Percentiles rank a stretch among this genome's conserved stretches.
These are phyloP conservation scores for Oryza officinalis DNA, from an alignment of 176 grass and related monocot species.

Conservation along the genomic window DNA sequence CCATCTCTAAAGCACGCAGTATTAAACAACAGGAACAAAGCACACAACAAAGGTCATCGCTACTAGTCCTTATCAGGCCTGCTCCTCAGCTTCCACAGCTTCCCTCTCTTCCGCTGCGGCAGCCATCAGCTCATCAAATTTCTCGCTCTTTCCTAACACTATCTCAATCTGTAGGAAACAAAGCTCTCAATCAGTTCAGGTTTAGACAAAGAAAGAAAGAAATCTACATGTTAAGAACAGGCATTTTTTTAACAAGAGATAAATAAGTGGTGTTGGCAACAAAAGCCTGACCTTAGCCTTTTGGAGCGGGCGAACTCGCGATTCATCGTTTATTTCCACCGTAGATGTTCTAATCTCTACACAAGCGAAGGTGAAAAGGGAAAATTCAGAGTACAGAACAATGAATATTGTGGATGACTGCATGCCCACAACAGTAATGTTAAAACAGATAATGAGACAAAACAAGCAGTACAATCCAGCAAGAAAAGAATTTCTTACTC, in stretches of 20 bases:
- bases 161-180: constrained; percentile 71
- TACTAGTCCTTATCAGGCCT: constrained; percentile 38
- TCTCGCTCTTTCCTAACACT: constrained; percentile 70
- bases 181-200: neutral
- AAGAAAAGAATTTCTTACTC: constrained; percentile 48
- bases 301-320: constrained; percentile 61
- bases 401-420: neutral
- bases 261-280: neutral
- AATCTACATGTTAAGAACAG: neutral
- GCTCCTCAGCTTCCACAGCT: constrained; percentile 54
- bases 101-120: constrained; percentile 61
- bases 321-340: constrained; percentile 87
- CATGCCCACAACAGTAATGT: neutral
- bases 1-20: constrained; percentile 4
- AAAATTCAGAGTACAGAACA: neutral
- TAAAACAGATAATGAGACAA: neutral
- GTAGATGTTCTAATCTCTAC: constrained; percentile 88
- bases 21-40: constrained; percentile 39
- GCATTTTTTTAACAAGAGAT: neutral
- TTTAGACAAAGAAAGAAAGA: neutral
- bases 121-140: constrained; percentile 94
- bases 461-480: neutral
- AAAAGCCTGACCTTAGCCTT: constrained; percentile 78
- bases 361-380: neutral
- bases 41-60: neutral